Base-by-base conservation (phyloP, 495 filamentous ascomycete species). In the Lophiostoma macrostomum region DNA sequence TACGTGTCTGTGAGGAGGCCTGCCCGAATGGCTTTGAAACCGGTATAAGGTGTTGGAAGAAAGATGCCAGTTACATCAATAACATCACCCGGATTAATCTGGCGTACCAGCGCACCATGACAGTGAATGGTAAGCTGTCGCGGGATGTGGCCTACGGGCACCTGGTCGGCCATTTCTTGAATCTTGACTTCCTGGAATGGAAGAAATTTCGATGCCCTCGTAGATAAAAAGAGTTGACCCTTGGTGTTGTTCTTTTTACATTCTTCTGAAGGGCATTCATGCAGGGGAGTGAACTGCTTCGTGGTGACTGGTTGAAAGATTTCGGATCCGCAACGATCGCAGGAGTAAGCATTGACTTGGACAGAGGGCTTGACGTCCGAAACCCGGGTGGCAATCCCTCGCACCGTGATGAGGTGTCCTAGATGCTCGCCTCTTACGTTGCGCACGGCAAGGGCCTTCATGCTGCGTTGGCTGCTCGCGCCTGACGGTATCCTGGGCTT, bases 111-210 rank as follows among this genome's bases (percentile, higher is more conserved):
- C 54, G 77, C 84, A 46, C 94, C 94, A 64, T 95, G 85, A 68
- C 90, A 95, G 63, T 94, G 82, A 13, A 98, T 70, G 1, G 91
- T 96, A 40, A 98, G 72, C 34, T 85, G 86, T 39, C 93, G 82
- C 18, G 93, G 93, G 53, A 98, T 97, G 67, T 98, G 93, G 23
- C 93, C 93, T 53, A 98, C 91, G 7, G 93, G 93, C 1, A 98
- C 93, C 67, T 98, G 93, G 61, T 97, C 93, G 23, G 93, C 91
- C 79, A 97, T 86, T 70, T 98, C 93, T 73, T 98, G 94, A 60
- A 98, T 88, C 73, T 96, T 96, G 64, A 97, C 84, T 70, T 98
- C 93, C 70, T 98, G 93, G 79, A 97, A 98, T 3, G 93, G 89
- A 63, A 95, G 71, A 66, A 96, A 98, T 66, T 97, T 97, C 25